phyloP scores from a whole-genome alignment of 805 yeast species.

The Wickerhamiella kurtzmanii region DNA sequence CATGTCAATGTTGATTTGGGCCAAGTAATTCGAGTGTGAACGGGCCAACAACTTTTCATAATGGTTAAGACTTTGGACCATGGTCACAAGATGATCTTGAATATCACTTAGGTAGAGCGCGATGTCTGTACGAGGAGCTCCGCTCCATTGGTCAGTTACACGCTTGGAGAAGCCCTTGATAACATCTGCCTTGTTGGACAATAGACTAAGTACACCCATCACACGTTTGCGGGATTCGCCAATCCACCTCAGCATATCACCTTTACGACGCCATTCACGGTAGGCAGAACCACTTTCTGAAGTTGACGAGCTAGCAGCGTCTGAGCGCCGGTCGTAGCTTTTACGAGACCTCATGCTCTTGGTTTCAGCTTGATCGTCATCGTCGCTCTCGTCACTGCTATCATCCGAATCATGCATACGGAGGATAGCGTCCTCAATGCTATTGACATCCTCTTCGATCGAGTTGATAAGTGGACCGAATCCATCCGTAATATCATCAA shows the following conservation, averaged over 20 bases:
- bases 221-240: slow-evolving; percentile 93
- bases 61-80: slow-evolving; percentile 91
- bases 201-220: slow-evolving; percentile 70
- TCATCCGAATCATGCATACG: slow-evolving; percentile 64
- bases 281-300: slow-evolving; percentile 28
- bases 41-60: slow-evolving; percentile 87
- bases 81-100: slow-evolving; percentile 93
- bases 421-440: slow-evolving; percentile 85
- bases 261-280: slow-evolving; percentile 78
- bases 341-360: slow-evolving; percentile 9
- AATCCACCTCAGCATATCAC: slow-evolving; percentile 86
- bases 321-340: not conserved
- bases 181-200: slow-evolving; percentile 95
- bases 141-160: slow-evolving; percentile 72
- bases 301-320: slow-evolving; percentile 22
- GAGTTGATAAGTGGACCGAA: slow-evolving; percentile 93
- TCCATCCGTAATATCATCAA: slow-evolving; percentile 94
- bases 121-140: slow-evolving; percentile 70
- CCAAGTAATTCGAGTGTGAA: slow-evolving; percentile 90
- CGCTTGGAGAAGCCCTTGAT: slow-evolving; percentile 88
- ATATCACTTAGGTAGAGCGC: slow-evolving; percentile 93
- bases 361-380: slow-evolving; percentile 24
- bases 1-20: slow-evolving; percentile 96
- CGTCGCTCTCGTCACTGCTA: slow-evolving; percentile 29
- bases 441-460: slow-evolving; percentile 85